Evolutionary conservation across 257 asterid genomes (phyloP).

Genomic region (Verbena officinalis): DNA sequence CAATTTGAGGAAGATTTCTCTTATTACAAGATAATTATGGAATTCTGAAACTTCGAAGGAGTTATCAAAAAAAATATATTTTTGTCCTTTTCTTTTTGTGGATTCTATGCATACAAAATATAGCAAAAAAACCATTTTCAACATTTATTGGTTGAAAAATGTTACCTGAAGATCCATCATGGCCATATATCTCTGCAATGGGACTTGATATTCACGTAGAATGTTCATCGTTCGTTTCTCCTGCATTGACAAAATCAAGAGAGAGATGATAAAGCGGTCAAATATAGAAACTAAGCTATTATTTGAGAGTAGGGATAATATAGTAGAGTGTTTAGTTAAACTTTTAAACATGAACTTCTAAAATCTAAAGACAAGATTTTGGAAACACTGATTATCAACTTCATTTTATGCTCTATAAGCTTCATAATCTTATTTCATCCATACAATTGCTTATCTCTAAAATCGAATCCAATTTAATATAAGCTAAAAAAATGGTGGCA

Average conservation of each 20-base stretch:
- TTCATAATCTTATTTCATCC: too few species aligned
- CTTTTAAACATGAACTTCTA: neutral
- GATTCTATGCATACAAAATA: too few species aligned
- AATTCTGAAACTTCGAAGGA: neutral
- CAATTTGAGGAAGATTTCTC: conserved; percentile 1
- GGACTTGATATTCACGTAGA: conserved; percentile 62
- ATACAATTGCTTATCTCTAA: too few species aligned
- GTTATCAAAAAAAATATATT: neutral
- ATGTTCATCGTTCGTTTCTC: conserved; percentile 59
- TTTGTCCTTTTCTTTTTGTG: too few species aligned
- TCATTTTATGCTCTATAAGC: too few species aligned
- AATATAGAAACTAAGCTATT: neutral
- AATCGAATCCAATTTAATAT: too few species aligned
- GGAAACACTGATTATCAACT: too few species aligned
- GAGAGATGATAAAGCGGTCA: neutral
- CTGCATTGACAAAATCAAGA: conserved; percentile 34
- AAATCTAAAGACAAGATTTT: neutral
- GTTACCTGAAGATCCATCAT: conserved; percentile 90
- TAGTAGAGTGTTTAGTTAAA: neutral
- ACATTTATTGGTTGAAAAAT: neutral
- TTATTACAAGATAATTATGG: neutral
- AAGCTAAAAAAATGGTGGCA: neutral
- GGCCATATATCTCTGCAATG: conserved; percentile 74
- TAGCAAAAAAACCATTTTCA: too few species aligned
- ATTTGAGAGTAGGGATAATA: too few species aligned